Evolutionary conservation across 768 basidiomycete genomes (phyloP).

Genomic region (Mycena alexandri): DNA sequence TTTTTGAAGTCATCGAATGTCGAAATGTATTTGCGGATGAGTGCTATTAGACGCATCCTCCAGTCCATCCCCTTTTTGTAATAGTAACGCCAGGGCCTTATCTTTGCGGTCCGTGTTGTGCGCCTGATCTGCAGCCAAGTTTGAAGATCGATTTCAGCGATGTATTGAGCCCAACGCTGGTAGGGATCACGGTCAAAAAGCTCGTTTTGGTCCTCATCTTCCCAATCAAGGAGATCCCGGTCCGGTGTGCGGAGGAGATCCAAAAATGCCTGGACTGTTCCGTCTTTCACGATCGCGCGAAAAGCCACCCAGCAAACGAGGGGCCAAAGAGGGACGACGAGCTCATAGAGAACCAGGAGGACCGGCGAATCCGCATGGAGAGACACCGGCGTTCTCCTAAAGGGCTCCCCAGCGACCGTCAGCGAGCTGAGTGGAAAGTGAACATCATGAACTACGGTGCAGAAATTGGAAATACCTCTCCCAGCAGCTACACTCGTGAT

Average conservation of each 20-base stretch:
- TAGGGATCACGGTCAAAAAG: background rate
- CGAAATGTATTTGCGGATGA: slow-evolving; percentile 2
- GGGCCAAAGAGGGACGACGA: slow-evolving; percentile 23
- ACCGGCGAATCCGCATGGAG: background rate
- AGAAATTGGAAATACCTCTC: background rate
- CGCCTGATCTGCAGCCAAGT: background rate
- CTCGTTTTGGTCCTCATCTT: background rate
- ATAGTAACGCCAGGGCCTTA: too few relatives aligned
- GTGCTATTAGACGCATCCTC: too few relatives aligned
- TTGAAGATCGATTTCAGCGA: slow-evolving; percentile 6
- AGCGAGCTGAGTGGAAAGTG: background rate
- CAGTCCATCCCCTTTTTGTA: too few relatives aligned
- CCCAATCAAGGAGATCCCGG: slow-evolving; percentile 11
- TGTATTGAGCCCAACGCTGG: slow-evolving; percentile 9
- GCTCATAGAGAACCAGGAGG: background rate
- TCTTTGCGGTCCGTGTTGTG: background rate
- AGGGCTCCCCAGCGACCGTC: background rate
- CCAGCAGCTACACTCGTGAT: background rate
- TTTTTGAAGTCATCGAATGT: background rate
- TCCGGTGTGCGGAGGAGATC: slow-evolving; percentile 6
- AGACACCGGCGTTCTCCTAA: background rate
- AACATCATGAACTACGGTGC: background rate
- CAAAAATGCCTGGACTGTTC: background rate
- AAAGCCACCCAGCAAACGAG: slow-evolving; percentile 22
- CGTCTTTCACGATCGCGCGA: background rate